Base-by-base conservation (phyloP, 306 rosid genomes). In the Medicago ruthenica region DNA sequence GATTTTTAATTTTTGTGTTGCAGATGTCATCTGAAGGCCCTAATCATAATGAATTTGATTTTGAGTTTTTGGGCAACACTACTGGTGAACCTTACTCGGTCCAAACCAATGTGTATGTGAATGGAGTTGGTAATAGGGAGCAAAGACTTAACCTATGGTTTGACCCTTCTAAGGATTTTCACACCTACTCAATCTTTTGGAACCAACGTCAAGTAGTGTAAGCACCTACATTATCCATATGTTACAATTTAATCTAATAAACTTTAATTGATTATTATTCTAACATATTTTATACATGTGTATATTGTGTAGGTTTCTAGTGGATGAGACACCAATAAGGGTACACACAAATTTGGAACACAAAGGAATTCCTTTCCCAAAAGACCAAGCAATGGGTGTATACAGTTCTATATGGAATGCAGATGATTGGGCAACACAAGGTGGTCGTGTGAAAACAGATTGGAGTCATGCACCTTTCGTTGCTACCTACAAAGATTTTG, bases 341-440 rank as follows among this genome's bases (percentile, higher is more conserved):
- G 97, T 88, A 31, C 98, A 89, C 82, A 80, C 87, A 55, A 92
- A 92, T 79, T 67, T 96, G 84, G 99, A 96, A 44, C 86, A 82
- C 82, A 92, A 83, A 13, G 99, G 99, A 0, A 60, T 96, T 9
- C 89, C 99, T 0, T 92, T 81, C 65, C 98, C 98, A 0, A 84
- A 87, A 24, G 97, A 96, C 81, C 99, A 96, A 63, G 79, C 98
- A 1, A 96, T 96, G 98, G 97, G 99, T 0, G 92, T 96, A 0
- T 92, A 90, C 80, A 92, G 99, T 67, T 96, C 99, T 0, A 89
- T 96, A 20, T 96, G 98, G 99, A 96, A 92, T 14, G 99, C 97
- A 0, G 99, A 96, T 13, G 98, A 96, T 58, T 96, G 98, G 99
- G 99, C 98, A n/a, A 96, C 99, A 0, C 98, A 96, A n/a, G 99